Evolutionary conservation across 1,139 yeast genomes (phyloP), one percentile per base, ranked within the genome.

Genomic region (Yamadazyma taylorii): DNA sequence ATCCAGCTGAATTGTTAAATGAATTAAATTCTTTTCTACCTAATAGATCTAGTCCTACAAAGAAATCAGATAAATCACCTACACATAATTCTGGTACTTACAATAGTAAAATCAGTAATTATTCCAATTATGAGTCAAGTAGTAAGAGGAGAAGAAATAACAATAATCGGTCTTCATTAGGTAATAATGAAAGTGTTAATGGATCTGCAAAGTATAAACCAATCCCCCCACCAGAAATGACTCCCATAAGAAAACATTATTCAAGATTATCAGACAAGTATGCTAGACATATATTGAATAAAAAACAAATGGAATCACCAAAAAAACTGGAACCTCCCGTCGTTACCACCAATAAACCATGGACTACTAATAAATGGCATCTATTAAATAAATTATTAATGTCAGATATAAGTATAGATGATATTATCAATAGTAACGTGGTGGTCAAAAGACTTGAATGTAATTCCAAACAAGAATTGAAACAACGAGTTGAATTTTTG

Each of bases 331-430:
- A 66, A 45, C 60, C n/a, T n/a, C n/a, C n/a, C n/a, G n/a, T n/a
- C n/a, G n/a, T n/a, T n/a, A n/a, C n/a, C n/a, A n/a, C 37, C 14
- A 26, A 35, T 14, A 19, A 35, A 12, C 39, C 46, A 29, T 61
- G 67, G 66, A 45, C 60, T 3, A 40, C 46, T 6, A 37, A 37
- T 6, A 55, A 50, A 32, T 61, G 67, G 67, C 34, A 38, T 5
- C 60, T 57, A 35, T 41, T 61, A 12, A 46, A 47, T 34, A 54
- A 46, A 32, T 43, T 61, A 3, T 40, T 61, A 6, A 33, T 33
- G 35, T 28, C 59, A 41, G 53, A 49, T 33, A 27, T 61, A 10
- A 38, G 45, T 1, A 33, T 48, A 17, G 44, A 45, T 5, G 62
- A 59, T 30, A 56, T 62, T n/a, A 38, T 59, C 3, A 46, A 51